Evolutionary conservation across 768 basidiomycete genomes (phyloP).

Genomic region (Leccinum olivaceopallidum): DNA sequence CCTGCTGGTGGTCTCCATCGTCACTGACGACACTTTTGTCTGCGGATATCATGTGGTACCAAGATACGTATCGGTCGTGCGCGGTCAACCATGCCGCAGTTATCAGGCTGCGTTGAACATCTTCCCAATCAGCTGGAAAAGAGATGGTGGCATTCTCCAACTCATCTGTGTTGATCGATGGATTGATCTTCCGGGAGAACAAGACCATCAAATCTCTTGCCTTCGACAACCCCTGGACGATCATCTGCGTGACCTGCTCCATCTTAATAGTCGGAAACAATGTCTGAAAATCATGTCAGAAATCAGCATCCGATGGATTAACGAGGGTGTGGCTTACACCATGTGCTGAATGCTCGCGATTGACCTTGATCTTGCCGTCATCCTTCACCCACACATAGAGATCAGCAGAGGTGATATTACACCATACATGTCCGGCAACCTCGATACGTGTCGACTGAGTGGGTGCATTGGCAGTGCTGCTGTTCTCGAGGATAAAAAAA

Average conservation of each 20-base stretch:
- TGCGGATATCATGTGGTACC: neutral
- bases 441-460: neutral
- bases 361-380: neutral
- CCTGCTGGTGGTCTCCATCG: no score
- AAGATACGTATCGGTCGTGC: neutral
- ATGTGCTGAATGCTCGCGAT: neutral
- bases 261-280: slow-evolving; percentile 2
- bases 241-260: neutral
- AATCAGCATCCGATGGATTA: neutral
- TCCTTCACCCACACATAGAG: neutral
- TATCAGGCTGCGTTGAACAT: neutral
- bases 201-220: neutral
- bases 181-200: neutral
- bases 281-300: neutral
- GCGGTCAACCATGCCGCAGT: neutral
- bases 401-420: neutral
- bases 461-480: neutral
- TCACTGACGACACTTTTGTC: neutral
- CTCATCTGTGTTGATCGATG: neutral
- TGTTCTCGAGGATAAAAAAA: neutral
- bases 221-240: neutral
- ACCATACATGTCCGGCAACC: neutral
- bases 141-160: neutral
- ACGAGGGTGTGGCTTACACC: neutral
- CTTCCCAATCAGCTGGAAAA: neutral